Evolutionary conservation across 2,329 filamentous ascomycete genomes (phyloP).

Genomic region (Xylaria sp.): DNA sequence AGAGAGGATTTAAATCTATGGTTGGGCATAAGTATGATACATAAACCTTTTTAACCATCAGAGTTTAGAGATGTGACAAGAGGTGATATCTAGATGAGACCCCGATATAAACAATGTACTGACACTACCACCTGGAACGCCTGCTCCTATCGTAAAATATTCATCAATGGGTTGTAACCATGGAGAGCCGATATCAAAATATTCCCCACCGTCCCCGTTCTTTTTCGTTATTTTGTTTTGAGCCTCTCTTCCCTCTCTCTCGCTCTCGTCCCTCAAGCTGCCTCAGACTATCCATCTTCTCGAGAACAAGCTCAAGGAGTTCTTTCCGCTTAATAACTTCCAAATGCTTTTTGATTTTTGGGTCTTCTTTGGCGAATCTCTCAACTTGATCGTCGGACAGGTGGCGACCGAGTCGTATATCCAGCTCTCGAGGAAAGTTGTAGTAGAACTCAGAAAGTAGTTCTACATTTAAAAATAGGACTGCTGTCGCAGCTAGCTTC

Average conservation of each 20-base stretch:
- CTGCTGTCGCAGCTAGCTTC: slow-evolving; percentile 93
- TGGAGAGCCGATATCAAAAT: slow-evolving; percentile 51
- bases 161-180: slow-evolving; percentile 26
- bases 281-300: slow-evolving; percentile 93
- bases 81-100: slow-evolving; percentile 35
- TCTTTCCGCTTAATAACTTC: slow-evolving; percentile 95
- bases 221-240: slow-evolving; percentile 51
- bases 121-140: slow-evolving; percentile 27
- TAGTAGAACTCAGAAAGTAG: slow-evolving; percentile 97
- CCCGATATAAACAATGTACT: slow-evolving; percentile 27
- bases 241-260: slow-evolving; percentile 54
- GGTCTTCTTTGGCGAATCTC: slow-evolving; percentile 90
- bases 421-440: slow-evolving; percentile 93
- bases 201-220: slow-evolving; percentile 62
- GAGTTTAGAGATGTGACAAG: slow-evolving; percentile 9
- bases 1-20: slow-evolving; percentile 16
- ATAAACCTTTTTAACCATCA: slow-evolving; percentile 9
- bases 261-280: slow-evolving; percentile 83
- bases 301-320: slow-evolving; percentile 88
- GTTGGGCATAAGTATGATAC: slow-evolving; percentile 5
- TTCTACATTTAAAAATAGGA: slow-evolving; percentile 97
- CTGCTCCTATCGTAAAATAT: slow-evolving; percentile 28
- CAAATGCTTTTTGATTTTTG: slow-evolving; percentile 86
- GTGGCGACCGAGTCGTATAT: slow-evolving; percentile 84
- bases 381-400: slow-evolving; percentile 85